Evolutionary conservation across 192 early-diverging fungal genomes (phyloP), one percentile per base, ranked within the genome.

Genomic region (Backusella tarrabulga): DNA sequence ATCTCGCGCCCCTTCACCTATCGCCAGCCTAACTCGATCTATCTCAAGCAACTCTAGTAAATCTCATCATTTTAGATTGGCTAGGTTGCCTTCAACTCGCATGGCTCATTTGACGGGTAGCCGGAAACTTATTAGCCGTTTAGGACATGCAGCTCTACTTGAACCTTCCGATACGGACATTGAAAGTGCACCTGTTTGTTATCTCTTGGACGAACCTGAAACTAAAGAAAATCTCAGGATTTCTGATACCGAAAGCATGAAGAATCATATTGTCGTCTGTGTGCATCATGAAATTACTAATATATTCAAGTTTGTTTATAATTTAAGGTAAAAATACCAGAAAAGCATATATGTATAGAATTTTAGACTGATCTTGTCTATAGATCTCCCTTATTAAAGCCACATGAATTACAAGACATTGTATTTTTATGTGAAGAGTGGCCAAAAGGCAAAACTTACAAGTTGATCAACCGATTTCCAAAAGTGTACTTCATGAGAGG

Each of bases 401-500:
- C 44, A 3, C 54, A 84, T 34, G 87, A 88, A 29, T 32, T 88
- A n/a, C 85, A 83, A 21, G 84, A 85, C 29, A 86, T 88, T 63
- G 83, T 88, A 23, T 77, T 88, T 17, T 44, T 88, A 44, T 82
- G 83, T 34, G 23, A 52, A 26, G 77, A 75, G 7, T 77, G 78
- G 23, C 85, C 85, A 12, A 81, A 68, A 8, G 15, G 44, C 0
- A 83, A 81, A 38, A 86, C 83, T 3, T 86, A 84, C 80, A 76
- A 83, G 40, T 68, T 81, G 0, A 79, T 88, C 41, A 76, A 82
- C 26, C 79, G 76, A 32, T 86, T 88, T 34, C 87, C 87, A 7
- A 71, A 76, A 26, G 82, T 88, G 17, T 82, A 78, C 52, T 88
- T 84, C 69, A 83, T 87, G 60, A 72, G 85, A 80, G 87, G 87